Base-by-base conservation (phyloP, 768 basidiomycete genomes). In the Amanita polypyramis region DNA sequence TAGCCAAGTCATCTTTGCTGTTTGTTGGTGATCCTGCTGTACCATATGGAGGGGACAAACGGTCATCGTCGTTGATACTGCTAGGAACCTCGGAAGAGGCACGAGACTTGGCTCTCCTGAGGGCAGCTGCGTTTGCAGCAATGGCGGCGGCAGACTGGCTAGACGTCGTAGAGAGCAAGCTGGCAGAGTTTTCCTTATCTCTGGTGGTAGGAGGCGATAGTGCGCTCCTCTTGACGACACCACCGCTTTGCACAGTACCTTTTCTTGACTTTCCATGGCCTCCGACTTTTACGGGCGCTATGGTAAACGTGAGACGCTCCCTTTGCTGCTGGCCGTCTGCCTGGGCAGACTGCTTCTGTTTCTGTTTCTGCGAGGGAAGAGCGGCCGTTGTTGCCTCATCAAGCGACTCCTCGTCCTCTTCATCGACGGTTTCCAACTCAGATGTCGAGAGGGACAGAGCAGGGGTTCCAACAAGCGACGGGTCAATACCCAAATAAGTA, bases 211-310 rank as follows among this genome's bases (percentile, higher is more conserved):
- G 53, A 45, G 32, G 53, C 34, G 34, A 60, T 35, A 17, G 62
- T 37, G 63, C 51, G 1, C 70, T 57, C 20, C 79, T 76, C 65
- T 91, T 91, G 45, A 70, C 71, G 47, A 91, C 65, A 12, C 87
- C 88, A 3, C 87, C 87, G 2, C 79, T 77, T 44, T 77, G 74
- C 41, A 90, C 80, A 0, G 82, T 83, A 25, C 85, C 79, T 55
- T 76, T 79, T 40, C 82, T 68, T 1, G 72, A 72, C 56, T 74
- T 76, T 48, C 74, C 79, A 57, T 79, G 77, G 6, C 79, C 79
- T 23, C 73, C 79, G 46, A 70, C 70, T 54, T 80, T 76, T 60
- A 71, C 67, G 43, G 77, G 76, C 5, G 73, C 66, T 33, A 78
- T 72, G 21, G 70, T 68, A n/a, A 72, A 68, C 6, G 65, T 75